Percentiles rank a stretch among this genome's conserved stretches.
Conservation (phyloP, 2,329 filamentous ascomycete species). For the Ceratocystis ficicola region DNA sequence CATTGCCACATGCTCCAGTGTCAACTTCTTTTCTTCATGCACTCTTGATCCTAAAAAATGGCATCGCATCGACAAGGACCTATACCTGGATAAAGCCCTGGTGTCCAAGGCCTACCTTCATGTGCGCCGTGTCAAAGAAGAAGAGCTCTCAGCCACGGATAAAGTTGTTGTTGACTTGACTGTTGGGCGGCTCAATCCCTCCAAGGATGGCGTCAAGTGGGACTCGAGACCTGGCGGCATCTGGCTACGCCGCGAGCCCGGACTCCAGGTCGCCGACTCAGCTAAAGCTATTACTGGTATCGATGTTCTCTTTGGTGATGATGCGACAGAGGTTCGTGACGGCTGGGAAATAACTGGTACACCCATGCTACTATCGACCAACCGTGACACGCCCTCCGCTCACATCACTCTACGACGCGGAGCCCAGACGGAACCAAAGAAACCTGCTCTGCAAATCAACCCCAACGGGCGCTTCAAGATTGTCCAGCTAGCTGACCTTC, state of each 20-base stretch:
- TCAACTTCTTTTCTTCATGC: conserved; percentile 66
- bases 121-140: conserved; percentile 72
- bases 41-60: conserved; percentile 58
- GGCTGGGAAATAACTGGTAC: conserved; percentile 73
- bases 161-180: conserved; percentile 68
- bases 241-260: conserved; percentile 67
- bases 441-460: conserved; percentile 62
- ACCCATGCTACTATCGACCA: conserved; percentile 56
- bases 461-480: conserved; percentile 96
- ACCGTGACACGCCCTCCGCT: conserved; percentile 51
- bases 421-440: conserved; percentile 33
- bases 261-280: conserved; percentile 62
- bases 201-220: conserved; percentile 45
- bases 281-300: conserved; percentile 64
- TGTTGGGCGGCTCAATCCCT: conserved; percentile 61
- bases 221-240: conserved; percentile 64
- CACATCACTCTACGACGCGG: conserved; percentile 72
- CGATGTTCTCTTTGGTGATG: conserved; percentile 78
- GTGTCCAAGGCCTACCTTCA: conserved; percentile 68
- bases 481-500: conserved; percentile 87
- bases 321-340: conserved; percentile 77
- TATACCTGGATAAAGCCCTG: conserved; percentile 66
- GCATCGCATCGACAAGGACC: conserved; percentile 80
- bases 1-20: conserved; percentile 58
- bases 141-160: conserved; percentile 62